Percentiles rank a stretch among this genome's conserved stretches.
Conservation (phyloP, 805 yeast species). For the Sugiyamaella marilandica region DNA sequence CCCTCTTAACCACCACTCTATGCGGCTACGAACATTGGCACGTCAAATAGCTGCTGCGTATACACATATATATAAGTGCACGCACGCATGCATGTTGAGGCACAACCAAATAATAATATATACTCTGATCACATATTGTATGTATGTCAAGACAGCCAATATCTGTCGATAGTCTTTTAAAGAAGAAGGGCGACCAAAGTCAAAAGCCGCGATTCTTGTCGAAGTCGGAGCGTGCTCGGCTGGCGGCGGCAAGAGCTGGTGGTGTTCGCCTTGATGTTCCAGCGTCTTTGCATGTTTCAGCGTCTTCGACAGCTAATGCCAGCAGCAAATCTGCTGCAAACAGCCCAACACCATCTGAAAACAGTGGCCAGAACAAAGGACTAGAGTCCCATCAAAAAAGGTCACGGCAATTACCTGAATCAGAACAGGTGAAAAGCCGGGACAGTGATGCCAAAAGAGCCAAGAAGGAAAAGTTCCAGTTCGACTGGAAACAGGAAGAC, state of each 20-base stretch:
- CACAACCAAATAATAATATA: too few species aligned
- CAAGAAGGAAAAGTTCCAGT: slow-evolving; percentile 43
- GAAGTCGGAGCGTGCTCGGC: slow-evolving; percentile 38
- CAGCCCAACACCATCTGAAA: too few species aligned
- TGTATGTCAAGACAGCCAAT: slow-evolving; percentile 21
- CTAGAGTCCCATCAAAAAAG: neutral
- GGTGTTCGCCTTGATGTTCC: slow-evolving; percentile 5
- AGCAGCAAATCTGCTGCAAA: neutral
- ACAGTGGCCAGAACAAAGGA: too few species aligned
- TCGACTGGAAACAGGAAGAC: slow-evolving; percentile 65
- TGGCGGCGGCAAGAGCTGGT: slow-evolving; percentile 11
- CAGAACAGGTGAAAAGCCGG: slow-evolving; percentile 1
- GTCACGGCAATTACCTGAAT: neutral
- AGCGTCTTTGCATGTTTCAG: neutral
- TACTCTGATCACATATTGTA: too few species aligned
- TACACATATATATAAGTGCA: too few species aligned
- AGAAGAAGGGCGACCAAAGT: slow-evolving; percentile 20
- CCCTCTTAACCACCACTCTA: neutral
- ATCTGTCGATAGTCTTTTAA: slow-evolving; percentile 31
- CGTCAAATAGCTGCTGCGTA: neutral
- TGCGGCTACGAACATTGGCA: neutral
- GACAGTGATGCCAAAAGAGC: slow-evolving; percentile 16
- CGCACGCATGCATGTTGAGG: too few species aligned
- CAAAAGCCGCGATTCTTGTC: slow-evolving; percentile 43
- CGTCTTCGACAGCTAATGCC: neutral